Base-by-base conservation (phyloP, 148 eudicot genomes). In the Vaccinium myrtillus region DNA sequence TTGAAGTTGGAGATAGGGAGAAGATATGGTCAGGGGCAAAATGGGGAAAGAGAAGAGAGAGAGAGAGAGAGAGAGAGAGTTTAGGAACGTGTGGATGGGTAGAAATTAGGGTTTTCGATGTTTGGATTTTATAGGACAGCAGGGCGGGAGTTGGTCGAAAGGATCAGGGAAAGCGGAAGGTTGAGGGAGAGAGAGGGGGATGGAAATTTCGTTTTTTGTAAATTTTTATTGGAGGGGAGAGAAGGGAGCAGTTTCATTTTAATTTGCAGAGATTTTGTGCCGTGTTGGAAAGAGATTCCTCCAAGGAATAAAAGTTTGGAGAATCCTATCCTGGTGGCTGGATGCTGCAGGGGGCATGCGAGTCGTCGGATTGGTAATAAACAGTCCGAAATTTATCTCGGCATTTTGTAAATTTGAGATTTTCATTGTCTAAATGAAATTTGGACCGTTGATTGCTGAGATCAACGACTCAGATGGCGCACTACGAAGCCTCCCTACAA, bases 1-100 rank as follows among this genome's bases (percentile, higher is more conserved):
- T 78, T 27, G 80, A 25, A 48, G 30, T 12, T 78, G 39, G 80
- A 53, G 39, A 53, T 30, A 53, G 46, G 54, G 43, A 54, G 63
- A 51, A 78, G 81, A 78, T 78, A 16, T 15, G 81, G 81, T 78
- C 81, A 27, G 81, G 8, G 46, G 36, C 18, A 1, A 10, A 51
- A 48, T 76, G 10, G 78, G 7, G 80, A 78, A 21, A 78, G 32
- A 25, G 80, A 50, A 78, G 43, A 78, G 36, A 25, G 80, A 50
- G 46, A 77, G 39, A 51, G 69, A 63, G 69, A 63, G 70, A n/a
- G 70, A 65, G 30, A 25, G 74, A 0, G 0, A 32, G 2, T 1
- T 0, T 32, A 50, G 19, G 75, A 15, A 19, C 12, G 61, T 23
- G 80, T 16, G 56, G 54, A 39, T 76, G 43, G 11, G 39, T 15